Evolutionary conservation across 208 protist genomes (phyloP).

Genomic region (Leishmania braziliensis): DNA sequence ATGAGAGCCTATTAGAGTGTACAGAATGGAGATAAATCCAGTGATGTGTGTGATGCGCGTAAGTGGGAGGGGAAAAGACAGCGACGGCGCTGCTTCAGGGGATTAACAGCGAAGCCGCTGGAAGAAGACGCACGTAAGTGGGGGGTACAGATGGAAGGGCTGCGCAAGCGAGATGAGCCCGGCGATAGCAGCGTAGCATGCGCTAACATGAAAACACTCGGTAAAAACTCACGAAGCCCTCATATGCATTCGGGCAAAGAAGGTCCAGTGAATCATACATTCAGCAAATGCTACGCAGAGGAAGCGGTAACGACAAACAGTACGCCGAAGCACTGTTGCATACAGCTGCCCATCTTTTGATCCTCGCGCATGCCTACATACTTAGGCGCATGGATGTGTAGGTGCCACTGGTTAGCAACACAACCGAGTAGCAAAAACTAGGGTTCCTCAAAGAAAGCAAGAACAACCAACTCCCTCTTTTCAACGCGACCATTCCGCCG

Average conservation of each 20-base stretch:
- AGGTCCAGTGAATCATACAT: neutral
- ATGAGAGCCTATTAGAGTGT: constrained; percentile 22
- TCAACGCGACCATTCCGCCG: neutral
- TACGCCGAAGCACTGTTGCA: neutral
- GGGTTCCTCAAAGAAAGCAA: neutral
- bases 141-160: constrained; percentile 3
- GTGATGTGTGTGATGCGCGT: neutral
- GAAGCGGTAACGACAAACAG: neutral
- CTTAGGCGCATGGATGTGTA: neutral
- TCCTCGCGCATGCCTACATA: neutral
- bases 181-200: neutral
- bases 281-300: neutral
- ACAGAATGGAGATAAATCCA: no score
- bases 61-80: neutral
- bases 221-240: neutral
- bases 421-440: neutral
- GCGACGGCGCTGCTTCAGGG: neutral
- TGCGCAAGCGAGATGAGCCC: neutral
- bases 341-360: no score
- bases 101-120: neutral
- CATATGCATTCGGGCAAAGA: neutral
- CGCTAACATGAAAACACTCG: neutral
- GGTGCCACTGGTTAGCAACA: neutral
- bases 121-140: constrained; percentile 8
- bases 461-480: neutral